phyloP scores from a whole-genome alignment of 2,329 filamentous ascomycete genomes.

The Ambrosiella xylebori region DNA sequence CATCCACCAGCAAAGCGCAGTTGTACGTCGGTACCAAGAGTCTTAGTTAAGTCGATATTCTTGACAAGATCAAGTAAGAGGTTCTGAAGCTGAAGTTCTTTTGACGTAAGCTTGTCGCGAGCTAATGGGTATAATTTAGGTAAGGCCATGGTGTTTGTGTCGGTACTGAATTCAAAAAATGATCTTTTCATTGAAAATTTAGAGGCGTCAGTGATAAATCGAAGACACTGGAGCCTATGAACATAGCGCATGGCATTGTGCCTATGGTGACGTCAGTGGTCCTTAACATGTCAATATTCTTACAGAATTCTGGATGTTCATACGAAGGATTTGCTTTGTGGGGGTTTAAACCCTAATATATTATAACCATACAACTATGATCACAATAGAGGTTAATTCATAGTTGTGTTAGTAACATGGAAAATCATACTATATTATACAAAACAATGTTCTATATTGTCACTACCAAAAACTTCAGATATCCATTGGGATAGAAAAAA shows the following conservation, averaged over 20 bases:
- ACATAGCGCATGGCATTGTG: background rate
- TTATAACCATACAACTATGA: too few species aligned
- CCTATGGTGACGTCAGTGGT: too few species aligned
- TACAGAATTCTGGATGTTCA: too few species aligned
- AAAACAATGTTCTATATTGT: too few species aligned
- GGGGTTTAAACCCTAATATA: too few species aligned
- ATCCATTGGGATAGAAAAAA: too few species aligned
- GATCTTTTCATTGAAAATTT: slow-evolving; percentile 2
- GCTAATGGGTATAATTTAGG: slow-evolving; percentile 6
- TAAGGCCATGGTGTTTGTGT: background rate
- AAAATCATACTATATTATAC: too few species aligned
- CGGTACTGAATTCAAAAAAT: background rate
- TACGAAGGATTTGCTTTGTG: too few species aligned
- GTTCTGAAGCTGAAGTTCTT: slow-evolving; percentile 54
- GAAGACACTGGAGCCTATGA: background rate
- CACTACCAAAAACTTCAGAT: too few species aligned
- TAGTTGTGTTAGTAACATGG: too few species aligned
- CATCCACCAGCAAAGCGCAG: slow-evolving; percentile 73
- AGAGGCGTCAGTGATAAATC: background rate
- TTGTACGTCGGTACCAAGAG: slow-evolving; percentile 29
- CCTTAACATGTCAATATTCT: too few species aligned
- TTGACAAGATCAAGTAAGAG: slow-evolving; percentile 69
- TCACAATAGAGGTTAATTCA: too few species aligned
- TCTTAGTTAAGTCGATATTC: slow-evolving; percentile 22
- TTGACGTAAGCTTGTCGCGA: slow-evolving; percentile 41